Base-by-base conservation (phyloP, 2,329 filamentous ascomycete species). In the Stemphylium beticola region DNA sequence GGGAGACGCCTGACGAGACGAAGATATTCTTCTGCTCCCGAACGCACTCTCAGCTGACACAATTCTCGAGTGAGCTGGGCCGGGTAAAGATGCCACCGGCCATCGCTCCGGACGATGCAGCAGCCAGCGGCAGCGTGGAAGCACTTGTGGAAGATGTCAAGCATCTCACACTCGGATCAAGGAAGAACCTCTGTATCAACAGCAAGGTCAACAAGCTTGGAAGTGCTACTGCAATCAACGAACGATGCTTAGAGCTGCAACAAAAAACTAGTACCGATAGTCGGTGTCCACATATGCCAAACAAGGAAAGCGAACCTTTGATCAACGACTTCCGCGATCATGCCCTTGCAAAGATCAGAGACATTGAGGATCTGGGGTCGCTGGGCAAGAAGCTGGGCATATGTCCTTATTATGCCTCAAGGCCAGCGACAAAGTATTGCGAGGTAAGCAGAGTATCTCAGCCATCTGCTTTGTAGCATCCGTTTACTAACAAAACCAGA, bases 391-490 rank as follows among this genome's bases (percentile, higher is more conserved):
- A 87, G 44, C 80, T 97, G 29, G 85, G 87, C 0, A 84, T 98
- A 4, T 99, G 95, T 71, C 93, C 95, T 0, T 99, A 99, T 74
- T 99, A 99, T 75, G 93, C 93, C n/a, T 93, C 93, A 0, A 84
- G 95, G 43, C 84, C 89, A 2, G 90, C 91, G 0, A 87, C 96
- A n/a, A 86, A 88, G 15, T 85, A 88, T 9, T 89, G 91, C 36
- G 93, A 97, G 74, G 83, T 85, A 58, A 62, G 76, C 53, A 8
- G 6, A 10, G 15, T 26, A 24, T 15, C 2, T 20, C 8, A 17
- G 2, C 2, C 4, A 11, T 0, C 2, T 32, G 22, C 15, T 2
- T 12, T 1, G 5, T 26, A 6, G 36, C 14, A 8, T 24, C 17
- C 18, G 17, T 44, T 2, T 41, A 12, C 62, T 71, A 4, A 73